A percentile compares a stretch with the other conserved stretches of the same genome.
phyloP scores from a whole-genome alignment of 495 filamentous ascomycete genomes.

The Melanomma pulvis-pyrius region DNA sequence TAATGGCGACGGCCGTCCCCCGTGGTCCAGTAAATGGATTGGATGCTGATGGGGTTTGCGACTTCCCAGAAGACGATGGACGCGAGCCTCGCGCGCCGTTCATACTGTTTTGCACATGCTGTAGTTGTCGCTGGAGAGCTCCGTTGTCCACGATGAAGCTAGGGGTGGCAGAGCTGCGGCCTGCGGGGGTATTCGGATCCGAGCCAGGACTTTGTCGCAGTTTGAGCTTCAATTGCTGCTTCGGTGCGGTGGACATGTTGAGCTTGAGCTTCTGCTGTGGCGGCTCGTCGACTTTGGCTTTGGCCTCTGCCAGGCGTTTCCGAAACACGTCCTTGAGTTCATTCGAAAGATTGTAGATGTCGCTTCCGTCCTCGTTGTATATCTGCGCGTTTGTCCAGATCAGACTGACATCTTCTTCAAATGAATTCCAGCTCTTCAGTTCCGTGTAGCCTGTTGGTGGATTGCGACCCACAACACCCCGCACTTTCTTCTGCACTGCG shows the following conservation, averaged over 20 bases:
- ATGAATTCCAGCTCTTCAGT: slow-evolving; percentile 76
- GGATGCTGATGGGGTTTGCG: slow-evolving; percentile 23
- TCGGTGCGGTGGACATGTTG: slow-evolving; percentile 55
- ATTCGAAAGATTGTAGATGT: slow-evolving; percentile 68
- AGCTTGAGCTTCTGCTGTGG: slow-evolving; percentile 76
- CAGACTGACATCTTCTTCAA: slow-evolving; percentile 74
- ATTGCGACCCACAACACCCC: slow-evolving; percentile 66
- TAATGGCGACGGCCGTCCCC: slow-evolving; percentile 24
- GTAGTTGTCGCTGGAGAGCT: slow-evolving; percentile 53
- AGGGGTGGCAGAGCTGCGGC: slow-evolving; percentile 42
- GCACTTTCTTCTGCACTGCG: slow-evolving; percentile 69
- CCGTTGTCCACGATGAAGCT: slow-evolving; percentile 56
- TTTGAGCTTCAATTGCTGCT: slow-evolving; percentile 44
- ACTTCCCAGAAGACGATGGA: slow-evolving; percentile 38
- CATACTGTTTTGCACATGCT: slow-evolving; percentile 52
- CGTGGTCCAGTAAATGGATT: slow-evolving; percentile 40
- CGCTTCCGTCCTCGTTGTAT: slow-evolving; percentile 88
- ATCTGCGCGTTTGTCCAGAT: slow-evolving; percentile 85
- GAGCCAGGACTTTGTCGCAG: slow-evolving; percentile 50
- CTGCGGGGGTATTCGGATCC: slow-evolving; percentile 41
- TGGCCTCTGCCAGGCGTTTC: slow-evolving; percentile 67
- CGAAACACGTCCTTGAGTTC: slow-evolving; percentile 61
- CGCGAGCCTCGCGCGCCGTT: slow-evolving; percentile 44
- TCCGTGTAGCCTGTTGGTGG: slow-evolving; percentile 66
- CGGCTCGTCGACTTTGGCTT: slow-evolving; percentile 59